Evolutionary conservation across 2,329 filamentous ascomycete genomes (phyloP).

Genomic region (Arachnopeziza araneosa): DNA sequence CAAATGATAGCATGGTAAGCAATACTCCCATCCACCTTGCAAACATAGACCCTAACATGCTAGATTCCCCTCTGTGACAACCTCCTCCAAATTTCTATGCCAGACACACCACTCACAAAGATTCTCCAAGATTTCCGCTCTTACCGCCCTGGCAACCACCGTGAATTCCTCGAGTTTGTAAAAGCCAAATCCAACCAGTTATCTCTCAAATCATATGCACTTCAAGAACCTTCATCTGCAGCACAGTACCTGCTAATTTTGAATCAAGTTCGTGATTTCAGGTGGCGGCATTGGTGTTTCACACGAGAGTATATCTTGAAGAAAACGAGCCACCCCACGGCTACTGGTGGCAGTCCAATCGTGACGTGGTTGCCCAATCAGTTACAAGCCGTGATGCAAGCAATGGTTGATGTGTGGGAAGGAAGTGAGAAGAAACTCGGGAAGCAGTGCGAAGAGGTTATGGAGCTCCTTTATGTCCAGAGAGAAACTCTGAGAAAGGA

Average conservation of each 20-base stretch:
- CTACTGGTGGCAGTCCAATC: conserved; percentile 75
- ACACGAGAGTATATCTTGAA: conserved; percentile 80
- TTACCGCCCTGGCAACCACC: conserved; percentile 85
- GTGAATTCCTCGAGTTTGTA: conserved; percentile 75
- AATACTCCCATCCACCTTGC: background rate
- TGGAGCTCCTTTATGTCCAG: conserved; percentile 61
- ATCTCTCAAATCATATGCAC: conserved; percentile 54
- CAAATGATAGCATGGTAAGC: conserved; percentile 81
- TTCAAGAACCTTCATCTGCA: conserved; percentile 47
- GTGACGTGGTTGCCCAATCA: conserved; percentile 84
- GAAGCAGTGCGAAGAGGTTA: conserved; percentile 50
- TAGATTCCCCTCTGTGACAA: conserved; percentile 82
- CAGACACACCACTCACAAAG: conserved; percentile 77
- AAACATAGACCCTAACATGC: background rate
- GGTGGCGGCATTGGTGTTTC: conserved; percentile 83
- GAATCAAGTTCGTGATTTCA: conserved; percentile 73
- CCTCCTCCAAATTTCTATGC: conserved; percentile 81
- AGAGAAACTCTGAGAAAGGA: conserved; percentile 63
- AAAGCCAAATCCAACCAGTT: conserved; percentile 42
- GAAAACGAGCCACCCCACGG: conserved; percentile 68
- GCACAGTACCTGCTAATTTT: conserved; percentile 61
- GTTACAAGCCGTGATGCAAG: conserved; percentile 64
- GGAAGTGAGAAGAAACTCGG: conserved; percentile 23
- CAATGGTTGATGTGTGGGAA: conserved; percentile 58
- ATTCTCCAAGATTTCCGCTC: conserved; percentile 85